Base-by-base conservation (phyloP, 1,284 basidiomycete genomes). In the Trichosporon inkin region DNA sequence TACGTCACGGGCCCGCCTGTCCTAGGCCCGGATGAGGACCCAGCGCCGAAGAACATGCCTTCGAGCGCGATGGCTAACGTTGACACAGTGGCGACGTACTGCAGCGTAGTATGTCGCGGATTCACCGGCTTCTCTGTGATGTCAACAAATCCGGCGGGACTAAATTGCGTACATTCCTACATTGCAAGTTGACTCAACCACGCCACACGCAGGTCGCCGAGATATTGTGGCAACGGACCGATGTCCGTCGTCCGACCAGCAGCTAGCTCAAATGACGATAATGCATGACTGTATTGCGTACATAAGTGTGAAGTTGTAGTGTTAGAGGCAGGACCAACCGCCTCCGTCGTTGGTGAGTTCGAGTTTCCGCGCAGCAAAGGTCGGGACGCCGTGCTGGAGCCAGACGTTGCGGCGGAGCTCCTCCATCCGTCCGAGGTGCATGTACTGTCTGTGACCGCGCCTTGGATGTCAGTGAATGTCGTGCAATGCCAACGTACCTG, bases 261-360 rank as follows among this genome's bases (percentile, higher is more conserved):
- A 32, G 28, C 8, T 32, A 38, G 36, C 16, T n/a, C 40, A 22
- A 49, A 49, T 49, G 44, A 49, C 44, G 44, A 49, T 49, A 22
- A 49, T 49, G 44, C 44, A 49, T 49, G 44, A 49, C 44, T 49
- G 28, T 32, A 32, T 32, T 6, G 24, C 28, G 44, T 49, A 49
- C 44, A 49, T 22, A 49, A 52, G 20, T 24, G 6, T 51, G 28
- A 32, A 8, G 4, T 32, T 4, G 28, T 32, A 32, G 28, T 20
- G 24, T 55, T 69, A 95, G 55, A 96, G 79, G 53, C 89, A 89
- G 70, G 90, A 89, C 94, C 94, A 97, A 11, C 92, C 92, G 22
- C 93, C 92, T 47, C 84, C 87, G 73, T 97, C 93, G n/a, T 92
- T 84, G 3, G 85, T 86, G 60, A 89, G 84, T 72, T 99, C 96